Evolutionary conservation across 768 basidiomycete genomes (phyloP).

Genomic region (Boletus reticuloceps): DNA sequence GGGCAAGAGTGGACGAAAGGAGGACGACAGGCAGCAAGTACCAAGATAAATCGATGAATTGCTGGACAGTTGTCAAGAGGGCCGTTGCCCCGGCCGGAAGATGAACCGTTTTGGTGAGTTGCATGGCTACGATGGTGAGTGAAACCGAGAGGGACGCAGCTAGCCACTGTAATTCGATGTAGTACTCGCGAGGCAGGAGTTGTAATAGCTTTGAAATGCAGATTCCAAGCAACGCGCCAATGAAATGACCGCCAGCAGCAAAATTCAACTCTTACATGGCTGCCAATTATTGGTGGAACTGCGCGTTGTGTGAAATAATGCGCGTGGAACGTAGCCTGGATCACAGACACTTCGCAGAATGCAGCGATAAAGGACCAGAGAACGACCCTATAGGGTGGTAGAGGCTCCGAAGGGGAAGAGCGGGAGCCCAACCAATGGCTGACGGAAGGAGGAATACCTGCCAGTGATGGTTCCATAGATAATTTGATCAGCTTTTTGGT

Average conservation of each 20-base stretch:
- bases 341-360: constrained; percentile 46
- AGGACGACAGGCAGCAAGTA: constrained; percentile 53
- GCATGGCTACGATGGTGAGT: constrained; percentile 45
- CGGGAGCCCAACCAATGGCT: constrained; percentile 15
- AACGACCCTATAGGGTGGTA: background rate
- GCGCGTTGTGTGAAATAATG: constrained; percentile 45
- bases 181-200: constrained; percentile 43
- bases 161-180: constrained; percentile 45
- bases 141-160: constrained; percentile 38
- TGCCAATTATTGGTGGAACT: constrained; percentile 33
- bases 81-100: constrained; percentile 62
- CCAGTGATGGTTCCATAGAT: constrained; percentile 1
- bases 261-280: constrained; percentile 16
- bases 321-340: constrained; percentile 51
- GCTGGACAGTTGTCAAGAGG: constrained; percentile 42
- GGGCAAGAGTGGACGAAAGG: constrained; percentile 43
- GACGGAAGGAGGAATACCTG: background rate
- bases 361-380: constrained; percentile 53
- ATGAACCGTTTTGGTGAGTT: constrained; percentile 49
- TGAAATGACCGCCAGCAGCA: constrained; percentile 34
- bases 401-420: constrained; percentile 5
- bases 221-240: constrained; percentile 44
- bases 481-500: background rate
- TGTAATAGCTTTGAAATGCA: constrained; percentile 51
- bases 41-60: constrained; percentile 47